These are phyloP conservation scores for Fragilaria radians DNA, from an alignment of 108 stramenopile species.

Conservation along the genomic window DNA sequence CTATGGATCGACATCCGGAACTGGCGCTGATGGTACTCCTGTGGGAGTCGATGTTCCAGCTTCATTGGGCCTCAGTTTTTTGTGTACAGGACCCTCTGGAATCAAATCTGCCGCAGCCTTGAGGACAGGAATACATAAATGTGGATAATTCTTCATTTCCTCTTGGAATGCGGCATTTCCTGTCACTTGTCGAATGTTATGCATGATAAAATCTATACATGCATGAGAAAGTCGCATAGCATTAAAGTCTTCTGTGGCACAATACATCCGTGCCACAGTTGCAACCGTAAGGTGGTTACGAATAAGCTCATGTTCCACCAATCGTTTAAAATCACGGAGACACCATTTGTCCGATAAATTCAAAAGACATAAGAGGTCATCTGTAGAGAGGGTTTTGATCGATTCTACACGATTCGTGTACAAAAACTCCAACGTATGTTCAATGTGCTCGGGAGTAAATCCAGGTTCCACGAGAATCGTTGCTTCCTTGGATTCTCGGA, in stretches of 20 bases:
- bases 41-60: constrained; percentile 4
- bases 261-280: constrained; percentile 84
- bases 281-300: constrained; percentile 69
- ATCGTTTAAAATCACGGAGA: constrained; percentile 78
- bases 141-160: constrained; percentile 87
- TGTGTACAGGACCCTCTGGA: constrained; percentile 74
- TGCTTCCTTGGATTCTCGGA: constrained; percentile 67
- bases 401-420: constrained; percentile 89
- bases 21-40: constrained; percentile 30
- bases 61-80: constrained; percentile 70
- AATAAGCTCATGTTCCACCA: constrained; percentile 85
- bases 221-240: constrained; percentile 69
- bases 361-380: constrained; percentile 70
- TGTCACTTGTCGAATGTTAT: constrained; percentile 80
- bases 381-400: constrained; percentile 46
- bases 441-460: constrained; percentile 71
- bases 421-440: constrained; percentile 88
- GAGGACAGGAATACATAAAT: constrained; percentile 83
- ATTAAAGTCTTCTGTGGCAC: constrained; percentile 82
- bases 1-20: constrained; percentile 45
- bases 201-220: constrained; percentile 87
- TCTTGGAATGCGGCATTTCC: constrained; percentile 76
- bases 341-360: constrained; percentile 84
- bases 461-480: constrained; percentile 69
- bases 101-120: constrained; percentile 90